Base-by-base conservation (phyloP, 2,329 filamentous ascomycete species). In the Penicillium sp. region DNA sequence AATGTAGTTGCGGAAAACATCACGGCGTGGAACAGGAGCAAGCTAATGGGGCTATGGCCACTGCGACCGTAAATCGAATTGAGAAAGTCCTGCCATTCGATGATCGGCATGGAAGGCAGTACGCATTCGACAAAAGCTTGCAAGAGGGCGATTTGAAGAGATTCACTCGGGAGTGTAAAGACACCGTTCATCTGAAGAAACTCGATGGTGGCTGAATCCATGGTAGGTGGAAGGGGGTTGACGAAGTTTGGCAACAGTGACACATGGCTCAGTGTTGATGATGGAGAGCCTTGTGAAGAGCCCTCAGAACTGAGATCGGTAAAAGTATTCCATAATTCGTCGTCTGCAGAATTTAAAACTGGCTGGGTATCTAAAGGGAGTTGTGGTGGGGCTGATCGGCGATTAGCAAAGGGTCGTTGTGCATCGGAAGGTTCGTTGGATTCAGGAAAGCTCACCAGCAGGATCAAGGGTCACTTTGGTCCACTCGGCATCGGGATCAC, bases 1-100 rank as follows among this genome's bases (percentile, higher is more conserved):
- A 90, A 94, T 0, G 90, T 89, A 0, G 86, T 86, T 1, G 87
- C 89, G 1, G 89, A 85, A 66, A 95, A 95, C 88, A 95, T 92
- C 63, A 95, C 85, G 24, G 90, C 87, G 65, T 95, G 90, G 70
- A 92, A 95, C 1, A 95, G 75, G 49, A 95, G 81, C 63, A 95
- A 75, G 73, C 90, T 95, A 59, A 89, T 39, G 2, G 48, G 50
- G 9, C 51, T 79, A 46, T 79, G 76, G 11, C 87, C 87, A 67
- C 90, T 84, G 30, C 46, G 43, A 74, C 62, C 82, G 74, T 58
- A 84, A 66, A 71, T 88, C 0, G 63, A 56, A 28, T 55, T 65
- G 1, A 82, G 65, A 52, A 82, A 78, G 11, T 80, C 76, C 46
- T 79, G 74, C 38, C 82, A 65, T 54, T 83, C 89, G 55, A 95